Conservation (phyloP, 1,139 yeast species). For the Yarrowia galli region DNA sequence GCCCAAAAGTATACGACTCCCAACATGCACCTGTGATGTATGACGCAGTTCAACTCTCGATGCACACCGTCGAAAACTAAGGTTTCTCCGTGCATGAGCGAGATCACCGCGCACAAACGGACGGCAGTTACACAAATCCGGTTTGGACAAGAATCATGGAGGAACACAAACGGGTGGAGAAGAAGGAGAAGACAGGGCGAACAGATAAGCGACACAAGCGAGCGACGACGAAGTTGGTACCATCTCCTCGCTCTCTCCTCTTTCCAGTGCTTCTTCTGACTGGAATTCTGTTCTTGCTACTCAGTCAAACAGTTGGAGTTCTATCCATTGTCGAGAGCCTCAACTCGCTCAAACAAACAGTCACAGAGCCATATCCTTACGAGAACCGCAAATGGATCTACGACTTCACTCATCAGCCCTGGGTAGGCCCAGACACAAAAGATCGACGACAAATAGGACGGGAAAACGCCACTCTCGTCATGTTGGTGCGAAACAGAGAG, state of each 20-base stretch:
- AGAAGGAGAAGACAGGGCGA: no score
- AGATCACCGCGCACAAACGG: no score
- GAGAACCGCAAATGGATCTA: constrained; percentile 38
- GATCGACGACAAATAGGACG: constrained; percentile 54
- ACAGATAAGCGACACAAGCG: no score
- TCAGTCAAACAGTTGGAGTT: constrained; percentile 9
- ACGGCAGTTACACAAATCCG: no score
- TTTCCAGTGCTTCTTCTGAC: neutral
- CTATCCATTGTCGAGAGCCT: constrained; percentile 17
- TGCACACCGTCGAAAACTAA: no score
- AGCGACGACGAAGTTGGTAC: no score
- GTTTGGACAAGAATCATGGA: no score
- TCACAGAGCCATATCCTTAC: constrained; percentile 6
- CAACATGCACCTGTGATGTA: no score
- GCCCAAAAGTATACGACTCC: no score
- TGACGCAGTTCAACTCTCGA: no score
- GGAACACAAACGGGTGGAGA: no score
- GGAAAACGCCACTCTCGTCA: constrained; percentile 70
- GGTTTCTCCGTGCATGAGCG: no score
- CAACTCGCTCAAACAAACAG: neutral
- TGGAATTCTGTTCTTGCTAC: constrained; percentile 2
- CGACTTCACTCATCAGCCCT: constrained; percentile 46
- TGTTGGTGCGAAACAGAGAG: constrained; percentile 76
- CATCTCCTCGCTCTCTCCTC: neutral
- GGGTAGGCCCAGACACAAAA: constrained; percentile 43